Evolutionary conservation across 129 eudicot species (phyloP).

Genomic region (Helianthus tuberosus): DNA sequence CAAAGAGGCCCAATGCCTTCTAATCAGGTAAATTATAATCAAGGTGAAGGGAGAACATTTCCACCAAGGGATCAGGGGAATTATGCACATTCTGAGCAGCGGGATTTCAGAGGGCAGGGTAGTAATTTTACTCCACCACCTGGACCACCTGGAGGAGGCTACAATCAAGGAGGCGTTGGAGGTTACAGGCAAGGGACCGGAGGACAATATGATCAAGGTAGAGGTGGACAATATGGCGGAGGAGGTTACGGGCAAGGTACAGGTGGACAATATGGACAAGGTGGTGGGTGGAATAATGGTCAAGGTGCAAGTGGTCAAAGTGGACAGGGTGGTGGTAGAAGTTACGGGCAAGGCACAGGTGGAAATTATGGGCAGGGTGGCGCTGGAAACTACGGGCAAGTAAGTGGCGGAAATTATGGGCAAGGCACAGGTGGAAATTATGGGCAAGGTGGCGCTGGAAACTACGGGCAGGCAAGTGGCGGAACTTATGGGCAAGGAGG

Average conservation of each 20-base stretch:
- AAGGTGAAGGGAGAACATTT: constrained; percentile 35
- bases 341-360: constrained; percentile 26
- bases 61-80: constrained; percentile 35
- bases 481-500: constrained; percentile 23
- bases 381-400: constrained; percentile 16
- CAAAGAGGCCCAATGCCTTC: constrained; percentile 49
- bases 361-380: constrained; percentile 27
- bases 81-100: constrained; percentile 37
- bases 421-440: constrained; percentile 18
- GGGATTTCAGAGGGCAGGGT: constrained; percentile 28
- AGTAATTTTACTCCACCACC: constrained; percentile 39
- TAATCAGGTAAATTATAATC: constrained; percentile 42
- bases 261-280: constrained; percentile 28
- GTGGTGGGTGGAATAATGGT: constrained; percentile 18
- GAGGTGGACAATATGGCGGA: constrained; percentile 19
- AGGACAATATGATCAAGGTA: constrained; percentile 23
- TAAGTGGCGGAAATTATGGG: constrained; percentile 21
- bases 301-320: constrained; percentile 28
- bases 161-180: constrained; percentile 34
- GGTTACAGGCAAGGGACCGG: constrained; percentile 30
- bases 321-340: constrained; percentile 25
- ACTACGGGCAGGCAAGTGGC: constrained; percentile 18
- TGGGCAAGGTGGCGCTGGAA: constrained; percentile 18
- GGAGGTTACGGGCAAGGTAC: constrained; percentile 29
- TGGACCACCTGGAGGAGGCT: constrained; percentile 23